Conservation (phyloP, 257 asterid genomes). For the Ligustrum vulgare region DNA sequence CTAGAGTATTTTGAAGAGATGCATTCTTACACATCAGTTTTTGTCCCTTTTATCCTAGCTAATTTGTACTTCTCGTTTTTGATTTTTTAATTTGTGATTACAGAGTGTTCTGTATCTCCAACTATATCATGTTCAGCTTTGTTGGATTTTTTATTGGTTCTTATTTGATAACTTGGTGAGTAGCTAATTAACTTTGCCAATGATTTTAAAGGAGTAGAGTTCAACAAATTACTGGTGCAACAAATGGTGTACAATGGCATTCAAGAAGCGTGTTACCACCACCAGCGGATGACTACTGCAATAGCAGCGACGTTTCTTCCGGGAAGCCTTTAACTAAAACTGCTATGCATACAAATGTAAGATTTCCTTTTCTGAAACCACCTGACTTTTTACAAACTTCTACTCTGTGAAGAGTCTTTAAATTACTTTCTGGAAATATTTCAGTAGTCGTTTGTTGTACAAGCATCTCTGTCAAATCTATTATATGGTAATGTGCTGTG, state of each 20-base stretch:
- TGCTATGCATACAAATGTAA: constrained; percentile 67
- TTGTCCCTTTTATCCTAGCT: not conserved
- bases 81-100: constrained; percentile 4
- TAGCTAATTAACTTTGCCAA: constrained; percentile 37
- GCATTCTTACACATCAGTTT: not conserved
- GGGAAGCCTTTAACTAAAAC: constrained; percentile 62
- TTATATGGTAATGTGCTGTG: not conserved
- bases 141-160: not conserved
- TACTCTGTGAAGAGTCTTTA: not conserved
- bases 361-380: constrained; percentile 29
- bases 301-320: constrained; percentile 49
- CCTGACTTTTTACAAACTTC: not conserved
- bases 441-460: not conserved
- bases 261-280: constrained; percentile 83
- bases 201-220: constrained; percentile 60
- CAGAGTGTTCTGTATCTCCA: not conserved
- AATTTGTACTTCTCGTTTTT: not conserved
- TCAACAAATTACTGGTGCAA: constrained; percentile 69
- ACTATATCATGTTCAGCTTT: not conserved
- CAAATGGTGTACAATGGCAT: constrained; percentile 63
- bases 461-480: not conserved
- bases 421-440: not conserved
- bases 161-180: constrained; percentile 18
- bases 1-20: not conserved
- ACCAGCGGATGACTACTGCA: constrained; percentile 77